These are phyloP conservation scores for Penicillium antarcticum DNA, from an alignment of 495 filamentous ascomycete species.

Conservation along the genomic window DNA sequence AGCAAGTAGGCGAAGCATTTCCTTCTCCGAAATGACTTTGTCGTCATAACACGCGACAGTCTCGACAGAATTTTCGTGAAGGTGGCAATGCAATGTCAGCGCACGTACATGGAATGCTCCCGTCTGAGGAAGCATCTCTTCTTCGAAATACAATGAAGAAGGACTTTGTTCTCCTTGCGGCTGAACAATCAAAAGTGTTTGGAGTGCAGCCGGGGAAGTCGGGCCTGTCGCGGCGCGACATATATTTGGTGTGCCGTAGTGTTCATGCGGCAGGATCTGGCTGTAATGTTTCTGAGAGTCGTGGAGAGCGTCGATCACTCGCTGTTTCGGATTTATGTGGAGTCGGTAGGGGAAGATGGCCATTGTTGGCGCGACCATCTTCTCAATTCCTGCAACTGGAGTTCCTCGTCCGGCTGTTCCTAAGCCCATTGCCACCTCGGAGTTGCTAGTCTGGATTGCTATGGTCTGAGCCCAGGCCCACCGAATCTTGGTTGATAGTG, in stretches of 20 bases:
- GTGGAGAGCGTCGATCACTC: background rate
- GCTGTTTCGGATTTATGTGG: background rate
- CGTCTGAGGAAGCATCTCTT: slow-evolving; percentile 3
- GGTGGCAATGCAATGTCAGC: background rate
- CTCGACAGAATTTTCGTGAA: background rate
- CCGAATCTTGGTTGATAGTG: background rate
- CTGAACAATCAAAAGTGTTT: slow-evolving; percentile 2
- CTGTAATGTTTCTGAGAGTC: background rate
- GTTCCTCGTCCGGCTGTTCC: background rate
- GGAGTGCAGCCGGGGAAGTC: background rate
- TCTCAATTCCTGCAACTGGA: background rate
- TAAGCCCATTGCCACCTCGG: background rate
- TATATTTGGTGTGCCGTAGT: background rate
- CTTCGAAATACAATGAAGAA: background rate
- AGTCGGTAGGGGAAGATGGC: slow-evolving; percentile 1
- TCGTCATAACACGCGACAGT: slow-evolving; percentile 1
- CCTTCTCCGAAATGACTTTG: background rate
- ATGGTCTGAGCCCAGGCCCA: background rate
- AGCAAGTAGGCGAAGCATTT: background rate
- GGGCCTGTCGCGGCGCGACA: background rate
- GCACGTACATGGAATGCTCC: background rate
- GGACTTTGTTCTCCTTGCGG: background rate
- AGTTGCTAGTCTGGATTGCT: background rate
- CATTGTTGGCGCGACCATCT: background rate
- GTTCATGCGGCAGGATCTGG: background rate